Percentiles rank a stretch among this genome's conserved stretches.
These are phyloP conservation scores for Comarum palustre DNA, from an alignment of 306 rosid genomes.

Conservation along the genomic window DNA sequence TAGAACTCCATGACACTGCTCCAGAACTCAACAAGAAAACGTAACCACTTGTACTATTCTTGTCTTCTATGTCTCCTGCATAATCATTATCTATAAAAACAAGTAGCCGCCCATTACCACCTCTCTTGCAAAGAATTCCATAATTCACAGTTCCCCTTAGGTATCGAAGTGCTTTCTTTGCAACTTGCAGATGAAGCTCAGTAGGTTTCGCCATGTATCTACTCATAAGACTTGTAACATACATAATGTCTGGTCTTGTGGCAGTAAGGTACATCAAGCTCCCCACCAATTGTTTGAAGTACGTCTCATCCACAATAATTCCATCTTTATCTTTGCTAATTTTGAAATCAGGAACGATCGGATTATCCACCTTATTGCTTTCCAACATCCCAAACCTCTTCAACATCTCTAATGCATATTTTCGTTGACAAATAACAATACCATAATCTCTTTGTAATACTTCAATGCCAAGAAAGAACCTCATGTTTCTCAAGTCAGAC, in stretches of 20 bases:
- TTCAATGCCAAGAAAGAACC: background rate
- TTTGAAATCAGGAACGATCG: background rate
- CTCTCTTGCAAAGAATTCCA: background rate
- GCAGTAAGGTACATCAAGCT: conserved; percentile 2
- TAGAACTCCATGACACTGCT: background rate
- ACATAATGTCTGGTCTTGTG: no score
- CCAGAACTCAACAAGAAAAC: background rate
- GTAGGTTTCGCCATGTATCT: background rate
- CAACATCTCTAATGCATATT: background rate
- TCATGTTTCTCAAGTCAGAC: background rate
- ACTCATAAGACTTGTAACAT: background rate
- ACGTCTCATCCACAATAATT: background rate
- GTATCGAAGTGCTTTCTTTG: background rate
- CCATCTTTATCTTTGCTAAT: background rate
- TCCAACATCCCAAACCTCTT: background rate
- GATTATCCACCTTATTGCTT: background rate
- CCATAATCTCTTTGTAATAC: background rate
- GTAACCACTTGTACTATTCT: background rate
- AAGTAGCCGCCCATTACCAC: background rate
- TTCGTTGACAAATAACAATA: background rate
- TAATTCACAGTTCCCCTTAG: background rate
- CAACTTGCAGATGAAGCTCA: background rate
- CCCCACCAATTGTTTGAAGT: background rate
- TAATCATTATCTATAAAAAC: background rate
- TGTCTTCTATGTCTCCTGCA: no score